Conservation (phyloP, 495 filamentous ascomycete genomes). For the Penicillium malachiteum region DNA sequence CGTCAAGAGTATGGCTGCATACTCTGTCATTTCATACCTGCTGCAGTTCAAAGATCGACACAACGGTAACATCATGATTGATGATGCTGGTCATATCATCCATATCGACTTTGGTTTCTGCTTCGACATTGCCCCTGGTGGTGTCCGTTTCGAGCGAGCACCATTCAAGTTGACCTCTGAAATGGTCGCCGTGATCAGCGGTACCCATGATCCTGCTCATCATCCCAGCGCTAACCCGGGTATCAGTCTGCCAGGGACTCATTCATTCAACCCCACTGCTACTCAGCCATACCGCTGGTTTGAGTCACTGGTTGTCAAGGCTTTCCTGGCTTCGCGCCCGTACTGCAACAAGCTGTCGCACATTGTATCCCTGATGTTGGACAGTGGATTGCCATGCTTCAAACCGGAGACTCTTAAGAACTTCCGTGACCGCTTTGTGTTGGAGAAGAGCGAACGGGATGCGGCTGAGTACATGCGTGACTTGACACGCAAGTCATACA, state of each 20-base stretch:
- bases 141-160: slow-evolving; percentile 93
- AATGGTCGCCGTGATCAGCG: slow-evolving; percentile 98
- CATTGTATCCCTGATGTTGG: slow-evolving; percentile 92
- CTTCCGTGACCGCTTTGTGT: slow-evolving; percentile 89
- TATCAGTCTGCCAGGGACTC: slow-evolving; percentile 33
- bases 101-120: slow-evolving; percentile 99
- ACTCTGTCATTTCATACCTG: slow-evolving; percentile 95
- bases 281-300: slow-evolving; percentile 94
- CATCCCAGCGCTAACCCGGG: slow-evolving; percentile 27
- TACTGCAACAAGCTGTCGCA: slow-evolving; percentile 83
- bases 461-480: slow-evolving; percentile 92
- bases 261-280: slow-evolving; percentile 52
- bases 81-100: slow-evolving; percentile 93
- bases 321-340: slow-evolving; percentile 87
- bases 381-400: slow-evolving; percentile 95
- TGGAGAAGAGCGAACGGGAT: slow-evolving; percentile 91
- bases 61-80: slow-evolving; percentile 99
- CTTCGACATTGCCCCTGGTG: slow-evolving; percentile 97
- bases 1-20: slow-evolving; percentile 99
- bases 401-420: slow-evolving; percentile 92
- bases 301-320: slow-evolving; percentile 92
- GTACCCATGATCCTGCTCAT: slow-evolving; percentile 50
- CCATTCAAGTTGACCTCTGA: slow-evolving; percentile 97
- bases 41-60: slow-evolving; percentile 99
- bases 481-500: slow-evolving; percentile 81